A percentile compares a stretch with the other conserved stretches of the same genome.
Conservation (phyloP, 2,329 filamentous ascomycete genomes). For the Fusarium fujikuroi region DNA sequence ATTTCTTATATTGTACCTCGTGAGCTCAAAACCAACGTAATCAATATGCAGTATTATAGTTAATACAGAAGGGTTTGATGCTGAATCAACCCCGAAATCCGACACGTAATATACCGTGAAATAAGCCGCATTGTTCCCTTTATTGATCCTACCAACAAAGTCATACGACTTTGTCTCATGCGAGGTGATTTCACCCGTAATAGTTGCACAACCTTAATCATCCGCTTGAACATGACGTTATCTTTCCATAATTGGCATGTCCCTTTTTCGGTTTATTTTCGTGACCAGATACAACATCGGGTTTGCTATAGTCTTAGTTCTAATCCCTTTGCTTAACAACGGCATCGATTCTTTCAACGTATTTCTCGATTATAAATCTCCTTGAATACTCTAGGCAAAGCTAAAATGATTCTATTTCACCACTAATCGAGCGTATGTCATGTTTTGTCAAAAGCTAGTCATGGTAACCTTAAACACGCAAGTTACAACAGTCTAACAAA, state of each 20-base stretch:
- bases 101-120: neutral
- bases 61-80: neutral
- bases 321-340: neutral
- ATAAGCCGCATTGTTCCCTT: constrained; percentile 1
- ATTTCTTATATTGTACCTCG: neutral
- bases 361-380: neutral
- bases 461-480: neutral
- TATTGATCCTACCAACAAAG: neutral
- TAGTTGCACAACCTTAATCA: neutral
- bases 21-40: neutral
- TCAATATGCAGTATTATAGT: neutral
- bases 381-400: neutral
- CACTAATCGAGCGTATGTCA: neutral
- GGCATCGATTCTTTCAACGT: neutral
- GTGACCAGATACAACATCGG: neutral
- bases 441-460: neutral
- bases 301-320: neutral
- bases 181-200: constrained; percentile 2
- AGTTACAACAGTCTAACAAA: neutral
- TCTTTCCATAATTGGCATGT: neutral
- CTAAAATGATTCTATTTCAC: too few relatives aligned
- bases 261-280: neutral
- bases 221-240: neutral
- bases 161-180: constrained; percentile 10
- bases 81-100: neutral